These are phyloP conservation scores for Aschersonia sp. DNA, from an alignment of 2,329 filamentous ascomycete genomes.

Conservation along the genomic window DNA sequence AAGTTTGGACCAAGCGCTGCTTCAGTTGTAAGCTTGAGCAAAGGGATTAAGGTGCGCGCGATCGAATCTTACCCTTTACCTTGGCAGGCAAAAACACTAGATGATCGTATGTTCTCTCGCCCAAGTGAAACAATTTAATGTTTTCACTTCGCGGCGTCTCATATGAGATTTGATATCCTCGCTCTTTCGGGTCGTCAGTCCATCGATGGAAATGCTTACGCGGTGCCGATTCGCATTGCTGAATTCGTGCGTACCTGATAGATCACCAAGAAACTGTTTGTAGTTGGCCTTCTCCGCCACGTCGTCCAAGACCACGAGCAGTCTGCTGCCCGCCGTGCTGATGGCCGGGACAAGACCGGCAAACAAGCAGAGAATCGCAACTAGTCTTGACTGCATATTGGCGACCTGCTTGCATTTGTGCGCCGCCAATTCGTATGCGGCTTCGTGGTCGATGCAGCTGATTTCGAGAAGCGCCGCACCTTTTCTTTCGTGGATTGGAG, in stretches of 20 bases:
- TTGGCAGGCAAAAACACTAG: slow-evolving; percentile 78
- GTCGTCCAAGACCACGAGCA: slow-evolving; percentile 81
- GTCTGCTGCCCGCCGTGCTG: slow-evolving; percentile 63
- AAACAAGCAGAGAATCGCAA: slow-evolving; percentile 53
- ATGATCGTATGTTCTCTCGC: slow-evolving; percentile 83
- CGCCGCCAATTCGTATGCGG: not conserved
- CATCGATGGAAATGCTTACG: no score
- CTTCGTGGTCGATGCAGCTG: not conserved
- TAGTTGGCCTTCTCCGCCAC: slow-evolving; percentile 67
- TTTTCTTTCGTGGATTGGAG: no score
- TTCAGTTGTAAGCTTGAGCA: not conserved
- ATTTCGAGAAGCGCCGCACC: no score
- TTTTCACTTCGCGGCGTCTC: slow-evolving; percentile 70
- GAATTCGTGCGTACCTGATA: slow-evolving; percentile 40
- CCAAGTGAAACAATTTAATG: slow-evolving; percentile 68
- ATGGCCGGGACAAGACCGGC: slow-evolving; percentile 55
- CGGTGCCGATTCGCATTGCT: no score
- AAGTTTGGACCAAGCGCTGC: slow-evolving; percentile 75
- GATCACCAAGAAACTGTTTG: slow-evolving; percentile 62
- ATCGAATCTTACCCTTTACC: slow-evolving; percentile 56
- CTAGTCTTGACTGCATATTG: slow-evolving; percentile 59
- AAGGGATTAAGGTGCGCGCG: not conserved
- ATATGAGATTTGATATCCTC: slow-evolving; percentile 70
- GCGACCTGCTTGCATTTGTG: not conserved
- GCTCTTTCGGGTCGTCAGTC: slow-evolving; percentile 33